Base-by-base conservation (phyloP, 2,329 filamentous ascomycete genomes). In the Fusarium illudens region DNA sequence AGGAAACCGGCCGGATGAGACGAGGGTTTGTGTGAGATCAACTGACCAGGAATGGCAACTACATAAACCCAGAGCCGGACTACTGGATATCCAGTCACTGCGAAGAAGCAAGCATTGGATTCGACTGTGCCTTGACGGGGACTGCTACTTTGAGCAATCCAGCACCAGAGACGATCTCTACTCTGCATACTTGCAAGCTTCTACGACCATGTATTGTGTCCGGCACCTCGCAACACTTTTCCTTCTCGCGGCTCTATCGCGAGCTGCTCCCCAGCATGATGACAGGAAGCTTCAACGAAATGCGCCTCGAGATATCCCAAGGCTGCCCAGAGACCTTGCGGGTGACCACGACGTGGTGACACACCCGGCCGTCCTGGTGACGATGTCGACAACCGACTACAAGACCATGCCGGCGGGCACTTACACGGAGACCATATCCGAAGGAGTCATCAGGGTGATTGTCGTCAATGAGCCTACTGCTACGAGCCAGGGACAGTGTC, bases 401-500 rank as follows among this genome's bases (percentile, higher is more conserved):
- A 57, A 36, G 52, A 75, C 73, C 19, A 71, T 74, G 65, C 64
- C 73, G 1, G 62, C 64, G 1, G 73, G 73, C 1, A 75, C 67
- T 20, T 75, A 75, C 56, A 75, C 73, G 0, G 53, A 70, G 51
- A 68, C 64, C 1, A 56, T 62, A 15, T 49, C 66, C 3, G 60
- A 59, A 13, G 64, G 63, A 3, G 29, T 65, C 0, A 60, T 72
- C 7, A 57, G 66, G 25, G 34, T 75, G 56, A 64, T 75, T 39
- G 62, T 73, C 3, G 64, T 74, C 20, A 55, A 60, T 20, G 29
- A 52, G 6, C 58, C 67, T 29, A 74, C 57, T 4, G 17, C 58
- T 4, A 67, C 60, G 0, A 53, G 48, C 4, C 33, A 46, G 8
- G 62, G 9, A 0, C 60, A 57, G 17, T 73, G 67, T 12, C 69